Base-by-base conservation (phyloP, 352 stramenopile genomes). In the Pythium apleroticum region DNA sequence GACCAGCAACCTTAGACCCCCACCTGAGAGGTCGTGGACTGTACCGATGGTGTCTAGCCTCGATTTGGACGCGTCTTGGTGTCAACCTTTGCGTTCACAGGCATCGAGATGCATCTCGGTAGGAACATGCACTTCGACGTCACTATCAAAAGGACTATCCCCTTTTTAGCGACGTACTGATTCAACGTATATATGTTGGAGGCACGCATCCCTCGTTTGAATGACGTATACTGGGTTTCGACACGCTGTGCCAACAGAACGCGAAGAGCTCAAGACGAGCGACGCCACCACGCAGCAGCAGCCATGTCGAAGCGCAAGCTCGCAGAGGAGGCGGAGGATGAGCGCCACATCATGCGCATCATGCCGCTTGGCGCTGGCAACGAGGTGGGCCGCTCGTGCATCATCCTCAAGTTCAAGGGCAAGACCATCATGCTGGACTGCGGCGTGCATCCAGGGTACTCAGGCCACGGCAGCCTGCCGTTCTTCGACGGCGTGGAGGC, bases 341-440 rank as follows among this genome's bases (percentile, higher is more conserved):
- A 94, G 81, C 87, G 88, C 65, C 86, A 96, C 72, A 81, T 95
- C 61, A 96, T 98, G 86, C 84, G 84, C 71, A 94, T 98, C 71
- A 98, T 95, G 81, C 95, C 95, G 5, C 86, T 99, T 45, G 98
- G 98, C 17, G 95, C 96, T 6, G 98, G 97, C 52, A 98, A 99
- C 71, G 98, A 99, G 74, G 98, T 99, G 9, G 98, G 98, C 12
- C 86, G 98, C 43, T 99, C 96, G n/a, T 99, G 98, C 78, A 98
- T 99, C 75, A 87, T 99, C 65, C 81, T 99, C 33, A 98, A 98
- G 78, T 99, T 99, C 88, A 98, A 98, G 69, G 96, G 96, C 60
- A 99, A 98, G 80, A 99, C 92, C 20, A 98, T 99, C 71, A 93
- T 99, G 83, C 81, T 97, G 39, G 88, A 96, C 81, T 97, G 89